Percentiles rank a stretch among this genome's conserved stretches.
Conservation (phyloP, 2,329 filamentous ascomycete genomes). For the Trichophyton mentagrophytes region DNA sequence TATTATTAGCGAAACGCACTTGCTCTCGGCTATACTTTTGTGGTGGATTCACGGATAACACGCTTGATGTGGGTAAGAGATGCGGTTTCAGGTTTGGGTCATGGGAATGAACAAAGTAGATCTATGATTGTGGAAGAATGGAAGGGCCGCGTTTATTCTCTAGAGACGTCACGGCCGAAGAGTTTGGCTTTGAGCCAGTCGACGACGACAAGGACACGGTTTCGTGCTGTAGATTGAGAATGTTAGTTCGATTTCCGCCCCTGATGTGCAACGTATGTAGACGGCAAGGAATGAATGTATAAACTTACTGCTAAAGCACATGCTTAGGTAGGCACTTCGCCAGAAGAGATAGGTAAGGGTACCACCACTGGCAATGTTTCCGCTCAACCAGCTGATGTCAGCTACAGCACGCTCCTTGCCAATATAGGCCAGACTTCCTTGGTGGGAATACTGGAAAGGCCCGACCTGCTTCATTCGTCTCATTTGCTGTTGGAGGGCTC, state of each 20-base stretch:
- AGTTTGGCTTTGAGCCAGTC: slow-evolving; percentile 97
- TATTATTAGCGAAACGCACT: not conserved
- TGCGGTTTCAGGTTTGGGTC: not conserved
- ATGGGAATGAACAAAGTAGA: not conserved
- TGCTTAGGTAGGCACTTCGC: slow-evolving; percentile 94
- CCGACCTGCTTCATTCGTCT: slow-evolving; percentile 86
- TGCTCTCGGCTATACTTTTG: not conserved
- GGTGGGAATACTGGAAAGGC: slow-evolving; percentile 96
- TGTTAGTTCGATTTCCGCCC: not conserved
- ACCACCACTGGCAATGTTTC: slow-evolving; percentile 87
- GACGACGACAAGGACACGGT: slow-evolving; percentile 79
- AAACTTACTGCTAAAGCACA: slow-evolving; percentile 97
- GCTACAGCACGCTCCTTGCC: slow-evolving; percentile 95
- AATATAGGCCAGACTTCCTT: slow-evolving; percentile 94
- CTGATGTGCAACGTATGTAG: not conserved
- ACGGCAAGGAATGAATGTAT: not conserved
- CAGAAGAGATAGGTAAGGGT: slow-evolving; percentile 96
- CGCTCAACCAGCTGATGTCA: slow-evolving; percentile 93
- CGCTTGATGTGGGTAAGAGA: not conserved
- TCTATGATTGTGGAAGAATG: not conserved
- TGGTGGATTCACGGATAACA: not conserved
- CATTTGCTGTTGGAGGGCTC: slow-evolving; percentile 72
- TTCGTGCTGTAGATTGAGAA: slow-evolving; percentile 53
- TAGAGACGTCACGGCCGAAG: slow-evolving; percentile 78
- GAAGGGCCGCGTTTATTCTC: slow-evolving; percentile 27